Evolutionary conservation across 306 rosid genomes (phyloP).

Genomic region (Astragalus glycyphyllos): DNA sequence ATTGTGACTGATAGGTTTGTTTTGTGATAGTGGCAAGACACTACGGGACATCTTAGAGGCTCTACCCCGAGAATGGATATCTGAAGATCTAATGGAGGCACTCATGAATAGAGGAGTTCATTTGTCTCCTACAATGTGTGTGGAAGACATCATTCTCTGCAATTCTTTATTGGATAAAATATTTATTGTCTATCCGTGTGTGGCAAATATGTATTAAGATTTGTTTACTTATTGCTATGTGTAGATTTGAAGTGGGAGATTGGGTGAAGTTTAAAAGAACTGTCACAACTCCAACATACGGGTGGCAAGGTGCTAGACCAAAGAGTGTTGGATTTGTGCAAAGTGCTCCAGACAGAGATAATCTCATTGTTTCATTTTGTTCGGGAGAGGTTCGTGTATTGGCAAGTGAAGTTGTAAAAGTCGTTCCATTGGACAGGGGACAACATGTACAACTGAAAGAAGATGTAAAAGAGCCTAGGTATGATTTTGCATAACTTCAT

Average conservation of each 20-base stretch:
- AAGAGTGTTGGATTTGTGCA: slow-evolving; percentile 98
- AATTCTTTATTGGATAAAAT: slow-evolving; percentile 29
- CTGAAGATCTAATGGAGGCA: slow-evolving; percentile 96
- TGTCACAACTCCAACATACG: slow-evolving; percentile 72
- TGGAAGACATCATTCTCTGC: slow-evolving; percentile 36
- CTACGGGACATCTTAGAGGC: slow-evolving; percentile 88
- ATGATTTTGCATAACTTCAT: slow-evolving; percentile 37
- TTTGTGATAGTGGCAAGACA: slow-evolving; percentile 83
- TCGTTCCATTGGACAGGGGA: slow-evolving; percentile 93
- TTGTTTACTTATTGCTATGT: slow-evolving; percentile 31
- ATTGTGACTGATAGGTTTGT: slow-evolving; percentile 37
- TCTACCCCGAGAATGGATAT: slow-evolving; percentile 94
- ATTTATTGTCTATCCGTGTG: slow-evolving; percentile 19
- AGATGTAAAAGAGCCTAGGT: slow-evolving; percentile 94
- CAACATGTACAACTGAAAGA: slow-evolving; percentile 92
- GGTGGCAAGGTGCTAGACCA: slow-evolving; percentile 89
- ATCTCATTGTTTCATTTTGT: slow-evolving; percentile 87
- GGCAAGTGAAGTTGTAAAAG: slow-evolving; percentile 85
- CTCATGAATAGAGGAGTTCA: slow-evolving; percentile 73
- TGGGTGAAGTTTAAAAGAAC: slow-evolving; percentile 95
- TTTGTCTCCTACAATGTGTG: slow-evolving; percentile 83
- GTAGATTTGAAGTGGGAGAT: slow-evolving; percentile 88
- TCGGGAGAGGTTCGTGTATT: slow-evolving; percentile 90
- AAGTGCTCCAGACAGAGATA: slow-evolving; percentile 75
- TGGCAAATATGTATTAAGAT: slow-evolving; percentile 33